Evolutionary conservation across 257 asterid species (phyloP).

Genomic region (Eustoma russellianum): DNA sequence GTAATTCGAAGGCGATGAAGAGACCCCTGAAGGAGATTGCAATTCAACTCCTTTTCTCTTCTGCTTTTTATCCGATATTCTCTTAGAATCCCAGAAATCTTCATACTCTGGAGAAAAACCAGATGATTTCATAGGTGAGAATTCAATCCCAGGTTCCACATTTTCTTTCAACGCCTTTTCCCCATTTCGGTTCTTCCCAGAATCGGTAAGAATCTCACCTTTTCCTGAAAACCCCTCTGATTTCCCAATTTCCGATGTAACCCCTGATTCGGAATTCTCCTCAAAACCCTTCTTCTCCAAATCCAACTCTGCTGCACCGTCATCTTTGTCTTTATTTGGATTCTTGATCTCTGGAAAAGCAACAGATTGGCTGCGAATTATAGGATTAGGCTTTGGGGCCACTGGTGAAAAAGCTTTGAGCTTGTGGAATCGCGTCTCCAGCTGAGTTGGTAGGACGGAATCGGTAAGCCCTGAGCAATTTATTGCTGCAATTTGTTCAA

Average conservation of each 20-base stretch:
- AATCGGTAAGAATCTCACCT: conserved; percentile 4
- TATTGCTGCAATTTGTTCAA: conserved; percentile 68
- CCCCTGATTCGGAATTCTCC: conserved; percentile 3
- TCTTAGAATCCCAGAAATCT: conserved; percentile 12
- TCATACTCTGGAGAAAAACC: conserved; percentile 7
- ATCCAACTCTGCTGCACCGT: neutral
- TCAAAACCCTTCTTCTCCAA: conserved; percentile 17
- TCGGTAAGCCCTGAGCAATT: conserved; percentile 68
- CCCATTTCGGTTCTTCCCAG: neutral
- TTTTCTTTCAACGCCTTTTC: conserved; percentile 7
- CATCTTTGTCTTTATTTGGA: conserved; percentile 1
- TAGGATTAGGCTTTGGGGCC: conserved; percentile 25
- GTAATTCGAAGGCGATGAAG: conserved; percentile 28
- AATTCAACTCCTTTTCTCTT: conserved; percentile 12
- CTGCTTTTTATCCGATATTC: too few relatives aligned
- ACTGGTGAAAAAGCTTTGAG: conserved; percentile 71
- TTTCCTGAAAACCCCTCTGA: neutral
- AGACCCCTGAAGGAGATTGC: conserved; percentile 14
- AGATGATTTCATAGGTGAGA: conserved; percentile 1
- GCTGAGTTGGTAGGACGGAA: conserved; percentile 60
- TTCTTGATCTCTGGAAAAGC: conserved; percentile 12
- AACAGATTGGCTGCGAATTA: conserved; percentile 9
- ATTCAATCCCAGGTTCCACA: conserved; percentile 5
- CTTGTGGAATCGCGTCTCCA: conserved; percentile 69
- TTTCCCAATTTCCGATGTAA: neutral